These are phyloP conservation scores for Castanospermum australe DNA, from an alignment of 306 rosid species.

Conservation along the genomic window DNA sequence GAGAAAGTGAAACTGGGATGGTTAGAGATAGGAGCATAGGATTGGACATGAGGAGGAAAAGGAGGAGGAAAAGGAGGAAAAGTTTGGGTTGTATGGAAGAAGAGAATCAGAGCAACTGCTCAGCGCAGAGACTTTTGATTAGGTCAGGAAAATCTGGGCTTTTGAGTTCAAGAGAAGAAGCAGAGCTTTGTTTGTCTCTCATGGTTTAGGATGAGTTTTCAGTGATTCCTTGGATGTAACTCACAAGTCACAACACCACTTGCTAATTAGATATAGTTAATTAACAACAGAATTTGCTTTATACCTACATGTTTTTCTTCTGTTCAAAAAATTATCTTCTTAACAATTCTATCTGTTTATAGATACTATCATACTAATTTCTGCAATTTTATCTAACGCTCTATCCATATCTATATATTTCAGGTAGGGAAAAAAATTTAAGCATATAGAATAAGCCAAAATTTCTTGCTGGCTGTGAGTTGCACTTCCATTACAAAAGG, in stretches of 20 bases:
- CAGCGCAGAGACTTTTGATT: constrained; percentile 10
- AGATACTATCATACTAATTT: no score
- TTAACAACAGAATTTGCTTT: background rate
- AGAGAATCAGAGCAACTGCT: constrained; percentile 22
- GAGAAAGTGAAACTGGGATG: constrained; percentile 30
- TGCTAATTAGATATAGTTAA: background rate
- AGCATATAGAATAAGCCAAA: background rate
- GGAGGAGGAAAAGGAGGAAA: constrained; percentile 56
- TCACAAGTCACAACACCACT: background rate
- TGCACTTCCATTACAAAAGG: background rate
- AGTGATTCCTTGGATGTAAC: background rate
- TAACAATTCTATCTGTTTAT: background rate
- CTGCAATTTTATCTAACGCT: background rate
- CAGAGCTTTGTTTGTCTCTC: constrained; percentile 60
- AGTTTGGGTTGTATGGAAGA: constrained; percentile 28
- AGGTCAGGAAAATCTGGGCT: constrained; percentile 44
- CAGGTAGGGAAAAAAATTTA: background rate
- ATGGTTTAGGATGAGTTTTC: constrained; percentile 42
- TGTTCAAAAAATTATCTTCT: background rate
- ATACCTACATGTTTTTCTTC: background rate
- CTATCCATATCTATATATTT: background rate
- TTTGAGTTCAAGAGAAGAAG: constrained; percentile 58
- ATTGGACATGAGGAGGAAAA: constrained; percentile 48
- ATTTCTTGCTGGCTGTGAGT: background rate
- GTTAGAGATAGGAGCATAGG: constrained; percentile 27